Conservation (phyloP, 140 eudicot genomes). For the Senecio squalidus region DNA sequence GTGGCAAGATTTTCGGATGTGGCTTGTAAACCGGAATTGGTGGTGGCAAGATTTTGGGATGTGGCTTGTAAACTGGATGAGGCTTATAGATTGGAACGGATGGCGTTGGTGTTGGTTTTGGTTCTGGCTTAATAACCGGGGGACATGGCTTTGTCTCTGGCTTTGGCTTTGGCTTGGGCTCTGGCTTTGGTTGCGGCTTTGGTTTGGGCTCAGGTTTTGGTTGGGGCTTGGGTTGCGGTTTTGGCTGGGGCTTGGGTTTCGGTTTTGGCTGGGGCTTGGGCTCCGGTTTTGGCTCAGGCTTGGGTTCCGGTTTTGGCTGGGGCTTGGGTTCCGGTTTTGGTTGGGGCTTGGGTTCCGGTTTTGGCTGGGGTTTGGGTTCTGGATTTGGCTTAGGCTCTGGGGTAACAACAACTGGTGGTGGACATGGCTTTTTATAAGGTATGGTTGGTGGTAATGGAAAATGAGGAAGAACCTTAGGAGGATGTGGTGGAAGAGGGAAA, state of each 20-base stretch:
- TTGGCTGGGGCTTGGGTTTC: too few species aligned
- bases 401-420: slow-evolving; percentile 26
- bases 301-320: too few species aligned
- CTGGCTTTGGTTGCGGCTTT: too few species aligned
- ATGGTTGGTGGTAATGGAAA: slow-evolving; percentile 28
- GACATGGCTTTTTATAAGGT: slow-evolving; percentile 31
- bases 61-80: slow-evolving; percentile 4
- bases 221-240: too few species aligned
- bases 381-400: slow-evolving; percentile 34
- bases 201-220: too few species aligned
- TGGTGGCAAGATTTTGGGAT: too few species aligned
- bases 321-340: too few species aligned
- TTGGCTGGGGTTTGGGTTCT: too few species aligned
- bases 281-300: slow-evolving; percentile 17
- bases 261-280: too few species aligned
- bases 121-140: slow-evolving; percentile 27
- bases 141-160: slow-evolving; percentile 18
- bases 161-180: slow-evolving; percentile 8
- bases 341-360: too few species aligned
- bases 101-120: slow-evolving; percentile 21
- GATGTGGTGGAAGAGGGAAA: slow-evolving; percentile 19
- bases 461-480: slow-evolving; percentile 20
- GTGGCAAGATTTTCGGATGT: too few species aligned
- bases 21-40: too few species aligned
- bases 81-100: slow-evolving; percentile 12